Evolutionary conservation across 2,329 filamentous ascomycete species (phyloP), one percentile per base, ranked within the genome.

Genomic region (Stagonosporopsis chrysanthemi): DNA sequence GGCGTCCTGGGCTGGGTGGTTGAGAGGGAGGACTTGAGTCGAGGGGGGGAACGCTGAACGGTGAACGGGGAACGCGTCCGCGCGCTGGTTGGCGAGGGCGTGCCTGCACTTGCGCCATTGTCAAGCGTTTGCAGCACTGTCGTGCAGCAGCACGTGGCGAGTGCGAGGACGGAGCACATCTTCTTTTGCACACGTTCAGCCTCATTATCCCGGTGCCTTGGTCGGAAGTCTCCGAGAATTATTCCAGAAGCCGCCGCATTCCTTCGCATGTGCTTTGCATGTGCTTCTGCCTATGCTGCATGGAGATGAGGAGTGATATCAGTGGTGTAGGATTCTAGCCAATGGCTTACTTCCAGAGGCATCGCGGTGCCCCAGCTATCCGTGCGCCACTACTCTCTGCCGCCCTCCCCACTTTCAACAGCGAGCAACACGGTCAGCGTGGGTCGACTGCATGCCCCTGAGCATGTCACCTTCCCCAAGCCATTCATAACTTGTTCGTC

Each of bases 381-480:
- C 48, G 54, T 52, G 54, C 54, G 43, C 43, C 23, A 33, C 31
- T 33, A n/a, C 40, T 38, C 28, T 39, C 48, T 47, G 54, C 54
- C 42, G 36, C 39, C 36, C 52, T 33, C 41, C 39, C 54, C 54
- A 48, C 54, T 57, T 48, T 48, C 54, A 57, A 57, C 54, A 56
- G 40, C 48, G 36, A 43, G 31, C 28, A 24, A 23, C 48, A 57
- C 48, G 43, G 48, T 57, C 38, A 38, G 47, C 9, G 19, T 31
- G 19, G 36, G 35, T 43, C 7, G 17, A 38, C 31, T 26, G 29
- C 24, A 11, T 28, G 53, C 54, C 54, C 54, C 48, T 56, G 54
- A 57, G 42, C 24, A 51, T 40, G 36, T 47, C 38, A 48, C 42
- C 35, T 19, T n/a, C n/a, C 33, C 22, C 31, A 33, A 33, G 31